Base-by-base conservation (phyloP, 345 rosid species). In the Arabidopsis suecica region DNA sequence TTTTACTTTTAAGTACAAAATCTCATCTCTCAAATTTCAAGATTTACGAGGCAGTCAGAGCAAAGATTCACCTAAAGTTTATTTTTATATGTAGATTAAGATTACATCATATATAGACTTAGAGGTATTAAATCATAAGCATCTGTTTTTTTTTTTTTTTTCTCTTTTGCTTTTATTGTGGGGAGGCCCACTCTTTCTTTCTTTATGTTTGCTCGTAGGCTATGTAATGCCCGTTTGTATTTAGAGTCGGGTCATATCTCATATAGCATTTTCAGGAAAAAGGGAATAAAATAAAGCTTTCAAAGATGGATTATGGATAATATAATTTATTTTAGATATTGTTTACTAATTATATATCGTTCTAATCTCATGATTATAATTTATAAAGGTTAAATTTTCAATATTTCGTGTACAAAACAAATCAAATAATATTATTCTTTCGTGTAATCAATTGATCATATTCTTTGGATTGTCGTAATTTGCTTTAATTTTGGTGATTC, bases 161-260 rank as follows among this genome's bases (percentile, higher is more conserved):
- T 48, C 25, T 50, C 56, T 75, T 68, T 68, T 68, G 69, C 79
- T 68, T 75, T 76, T 14, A 42, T 61, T 68, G 68, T 53, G 79
- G 69, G 62, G 63, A 61, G 79, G 10, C 49, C 79, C 69, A 61
- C 74, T 42, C 22, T 51, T 61, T 42, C 22, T 51, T 61, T 67
- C 57, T 76, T 75, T 68, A 75, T 61, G 74, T 60, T 68, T 68
- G 48, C 69, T 61, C 61, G 56, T 75, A 68, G 69, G 56, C 74
- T 75, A 75, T 75, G 74, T 68, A 75, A 75, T 51, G 79, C 79
- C 79, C 57, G 57, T 61, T 51, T 68, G 20, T 61, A 68, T 53
- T 75, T 49, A 75, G 74, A 68, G 57, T 36, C 33, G 74, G 79
- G 79, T 48, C 78, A 66, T 23, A 47, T 74, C 7, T 42, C 79